Conservation (phyloP, 1,284 basidiomycete species). For the Pulchroboletus neoregius region DNA sequence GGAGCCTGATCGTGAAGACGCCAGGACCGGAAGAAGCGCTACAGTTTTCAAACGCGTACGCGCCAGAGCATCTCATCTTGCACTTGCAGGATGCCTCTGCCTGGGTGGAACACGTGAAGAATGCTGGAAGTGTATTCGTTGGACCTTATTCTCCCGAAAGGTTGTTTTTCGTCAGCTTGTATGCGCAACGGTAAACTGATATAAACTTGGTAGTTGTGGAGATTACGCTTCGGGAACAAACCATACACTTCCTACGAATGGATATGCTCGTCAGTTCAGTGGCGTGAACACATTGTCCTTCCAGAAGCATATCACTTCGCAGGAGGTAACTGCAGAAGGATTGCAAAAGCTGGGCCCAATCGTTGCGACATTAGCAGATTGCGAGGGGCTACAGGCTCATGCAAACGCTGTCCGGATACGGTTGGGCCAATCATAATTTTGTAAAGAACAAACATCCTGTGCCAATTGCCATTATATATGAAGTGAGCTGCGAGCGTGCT, state of each 20-base stretch:
- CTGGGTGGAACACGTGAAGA: conserved; percentile 69
- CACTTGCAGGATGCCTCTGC: conserved; percentile 74
- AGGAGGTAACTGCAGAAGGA: conserved; percentile 83
- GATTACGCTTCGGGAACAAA: conserved; percentile 99
- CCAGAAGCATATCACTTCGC: conserved; percentile 98
- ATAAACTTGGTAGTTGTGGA: conserved; percentile 65
- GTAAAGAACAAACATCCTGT: neutral
- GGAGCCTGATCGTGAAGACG: conserved; percentile 86
- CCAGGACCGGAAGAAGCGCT: conserved; percentile 72
- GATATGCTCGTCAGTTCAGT: conserved; percentile 96
- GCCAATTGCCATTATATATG: neutral
- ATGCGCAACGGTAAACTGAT: conserved; percentile 7
- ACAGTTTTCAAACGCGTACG: conserved; percentile 93
- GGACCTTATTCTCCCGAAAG: conserved; percentile 94
- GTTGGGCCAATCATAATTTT: conserved; percentile 31
- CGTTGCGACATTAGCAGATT: conserved; percentile 88
- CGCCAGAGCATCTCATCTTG: conserved; percentile 93
- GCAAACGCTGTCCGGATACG: conserved; percentile 83
- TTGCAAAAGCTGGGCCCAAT: conserved; percentile 81
- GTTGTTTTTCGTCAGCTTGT: conserved; percentile 39
- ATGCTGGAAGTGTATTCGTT: conserved; percentile 96
- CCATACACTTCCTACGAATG: conserved; percentile 93
- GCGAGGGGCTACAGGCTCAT: conserved; percentile 94
- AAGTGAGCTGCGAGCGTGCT: conserved; percentile 3
- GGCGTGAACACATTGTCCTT: conserved; percentile 97